These are phyloP conservation scores for Xylaria curta DNA, from an alignment of 495 filamentous ascomycete species.

Conservation along the genomic window DNA sequence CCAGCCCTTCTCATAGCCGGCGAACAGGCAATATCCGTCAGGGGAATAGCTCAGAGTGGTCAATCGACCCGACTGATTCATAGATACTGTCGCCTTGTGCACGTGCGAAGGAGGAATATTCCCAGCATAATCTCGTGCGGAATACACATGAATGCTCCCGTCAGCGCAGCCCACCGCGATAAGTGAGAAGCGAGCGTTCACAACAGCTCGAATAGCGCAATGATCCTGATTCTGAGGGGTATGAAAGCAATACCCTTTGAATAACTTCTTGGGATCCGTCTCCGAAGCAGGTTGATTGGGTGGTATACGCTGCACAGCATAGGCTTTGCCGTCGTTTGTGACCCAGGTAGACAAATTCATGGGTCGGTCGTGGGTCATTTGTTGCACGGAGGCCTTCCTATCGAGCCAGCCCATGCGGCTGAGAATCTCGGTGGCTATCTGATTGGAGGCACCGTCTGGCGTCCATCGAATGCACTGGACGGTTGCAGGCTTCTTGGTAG, in stretches of 20 bases:
- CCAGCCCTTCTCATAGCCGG: constrained; percentile 93
- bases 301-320: constrained; percentile 79
- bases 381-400: constrained; percentile 74
- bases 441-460: constrained; percentile 76
- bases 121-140: constrained; percentile 88
- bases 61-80: constrained; percentile 67
- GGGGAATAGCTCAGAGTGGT: constrained; percentile 87
- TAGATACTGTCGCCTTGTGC: constrained; percentile 69
- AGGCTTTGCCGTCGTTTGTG: constrained; percentile 86
- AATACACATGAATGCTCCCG: constrained; percentile 84
- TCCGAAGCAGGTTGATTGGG: constrained; percentile 37
- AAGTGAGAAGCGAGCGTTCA: constrained; percentile 93
- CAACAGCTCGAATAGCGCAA: constrained; percentile 73
- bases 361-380: constrained; percentile 95
- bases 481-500: constrained; percentile 90
- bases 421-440: constrained; percentile 90
- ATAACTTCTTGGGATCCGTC: constrained; percentile 67
- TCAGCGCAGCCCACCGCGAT: constrained; percentile 85
- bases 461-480: constrained; percentile 97
- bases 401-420: constrained; percentile 84
- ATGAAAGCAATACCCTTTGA: constrained; percentile 92
- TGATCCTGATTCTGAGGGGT: constrained; percentile 64
- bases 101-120: constrained; percentile 91
- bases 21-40: constrained; percentile 96
- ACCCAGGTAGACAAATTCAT: constrained; percentile 98